Base-by-base conservation (phyloP, 1,284 basidiomycete species). In the Pseudomicrostroma phylloplanum region DNA sequence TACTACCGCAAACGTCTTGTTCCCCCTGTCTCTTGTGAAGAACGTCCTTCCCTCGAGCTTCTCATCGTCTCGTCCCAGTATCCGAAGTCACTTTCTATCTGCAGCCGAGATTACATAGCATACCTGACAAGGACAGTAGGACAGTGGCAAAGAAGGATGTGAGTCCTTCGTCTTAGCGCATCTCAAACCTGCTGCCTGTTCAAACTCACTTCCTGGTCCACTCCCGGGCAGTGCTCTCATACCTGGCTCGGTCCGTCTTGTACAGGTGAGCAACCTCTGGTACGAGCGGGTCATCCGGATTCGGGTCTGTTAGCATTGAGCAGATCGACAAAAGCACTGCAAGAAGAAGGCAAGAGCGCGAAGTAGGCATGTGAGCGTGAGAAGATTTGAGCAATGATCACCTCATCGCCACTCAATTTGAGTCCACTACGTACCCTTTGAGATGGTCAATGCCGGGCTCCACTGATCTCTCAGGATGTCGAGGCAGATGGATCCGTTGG, bases 401-500 rank as follows among this genome's bases (percentile, higher is more conserved):
- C 26, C 26, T 25, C 53, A 23, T 21, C 36, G n/a, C 6, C 21
- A 42, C 49, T n/a, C n/a, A 48, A 85, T 64, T 63, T 92, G 92
- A 9, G 30, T 9, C 30, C 3, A 36, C 30, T 4, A 36, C 30
- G 30, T 36, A 36, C 30, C 92, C 85, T 98, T 97, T 77, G 92
- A 96, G 77, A 98, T 96, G 64, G 96, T 97, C 82, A 98, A 84
- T 55, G 96, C 96, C 57, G 96, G 96, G 67, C 70, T 71, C 75
- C 73, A 80, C 60, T 79, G 92, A 82, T 96, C 92, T 82, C 91
- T 86, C 80, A 96, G 83, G 79, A 96, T 96, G 81, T 96, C 96
- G 74, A 99, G 84, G 82, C 96, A 99, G 82, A 99, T 98, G 72
- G 91, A 93, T 56, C 96, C 96, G 77, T 96, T 93, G 70, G 89